These are phyloP conservation scores for Myriangium duriaei DNA, from an alignment of 2,329 filamentous ascomycete genomes.

Conservation along the genomic window DNA sequence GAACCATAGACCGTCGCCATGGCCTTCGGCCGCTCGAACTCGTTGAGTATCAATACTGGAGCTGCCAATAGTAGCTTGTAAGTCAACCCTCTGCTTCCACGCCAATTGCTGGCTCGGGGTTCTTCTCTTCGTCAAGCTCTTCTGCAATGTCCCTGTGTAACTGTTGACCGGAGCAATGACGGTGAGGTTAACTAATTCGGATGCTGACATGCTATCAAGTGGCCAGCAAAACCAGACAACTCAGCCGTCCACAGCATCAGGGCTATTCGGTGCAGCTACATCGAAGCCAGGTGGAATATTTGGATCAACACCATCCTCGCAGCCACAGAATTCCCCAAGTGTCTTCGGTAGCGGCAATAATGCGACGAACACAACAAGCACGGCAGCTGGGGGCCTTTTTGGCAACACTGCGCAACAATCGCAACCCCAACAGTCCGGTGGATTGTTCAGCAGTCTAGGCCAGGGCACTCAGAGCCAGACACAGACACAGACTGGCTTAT, in stretches of 20 bases:
- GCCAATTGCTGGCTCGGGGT: too few species aligned
- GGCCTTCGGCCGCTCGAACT: slow-evolving; percentile 36
- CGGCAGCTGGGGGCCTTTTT: slow-evolving; percentile 17
- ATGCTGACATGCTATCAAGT: neutral
- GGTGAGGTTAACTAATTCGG: too few species aligned
- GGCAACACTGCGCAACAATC: slow-evolving; percentile 14
- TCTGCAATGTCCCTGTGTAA: too few species aligned
- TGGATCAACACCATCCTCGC: slow-evolving; percentile 1
- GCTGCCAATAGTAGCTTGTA: slow-evolving; percentile 28
- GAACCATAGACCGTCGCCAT: slow-evolving; percentile 14
- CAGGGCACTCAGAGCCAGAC: slow-evolving; percentile 7
- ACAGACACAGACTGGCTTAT: slow-evolving; percentile 12
- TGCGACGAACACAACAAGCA: slow-evolving; percentile 11
- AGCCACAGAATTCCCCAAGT: slow-evolving; percentile 9
- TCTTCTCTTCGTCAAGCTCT: too few species aligned
- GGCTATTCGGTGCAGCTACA: neutral
- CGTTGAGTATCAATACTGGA: slow-evolving; percentile 43
- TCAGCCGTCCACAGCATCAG: neutral
- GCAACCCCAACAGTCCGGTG: slow-evolving; percentile 15
- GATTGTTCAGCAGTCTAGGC: slow-evolving; percentile 18
- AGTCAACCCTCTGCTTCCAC: slow-evolving; percentile 11
- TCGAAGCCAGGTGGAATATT: slow-evolving; percentile 1
- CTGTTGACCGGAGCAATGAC: too few species aligned
- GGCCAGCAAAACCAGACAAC: slow-evolving; percentile 1
- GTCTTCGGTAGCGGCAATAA: slow-evolving; percentile 16